A percentile compares a stretch with the other conserved stretches of the same genome.
Conservation (phyloP, 371 early-diverging fungal species). For the Actinomucor elegans region DNA sequence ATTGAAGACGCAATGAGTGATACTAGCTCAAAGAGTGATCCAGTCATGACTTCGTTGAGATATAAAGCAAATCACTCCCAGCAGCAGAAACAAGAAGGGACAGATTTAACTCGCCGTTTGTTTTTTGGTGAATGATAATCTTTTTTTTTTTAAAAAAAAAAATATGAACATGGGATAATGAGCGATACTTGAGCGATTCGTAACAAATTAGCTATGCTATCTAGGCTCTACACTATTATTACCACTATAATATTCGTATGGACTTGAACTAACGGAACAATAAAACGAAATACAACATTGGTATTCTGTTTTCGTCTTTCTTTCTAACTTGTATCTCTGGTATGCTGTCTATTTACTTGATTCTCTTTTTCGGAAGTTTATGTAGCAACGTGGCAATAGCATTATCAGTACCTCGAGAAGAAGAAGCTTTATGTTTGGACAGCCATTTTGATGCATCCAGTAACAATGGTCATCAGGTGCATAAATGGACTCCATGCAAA, state of each 20-base stretch:
- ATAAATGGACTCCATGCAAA: slow-evolving; percentile 4
- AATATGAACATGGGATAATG: too few relatives aligned
- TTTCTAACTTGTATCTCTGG: neutral
- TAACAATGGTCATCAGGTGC: neutral
- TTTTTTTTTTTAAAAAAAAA: neutral
- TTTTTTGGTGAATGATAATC: neutral
- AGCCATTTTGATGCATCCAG: neutral
- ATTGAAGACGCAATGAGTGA: neutral
- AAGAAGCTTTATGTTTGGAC: slow-evolving; percentile 3
- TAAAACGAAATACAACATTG: neutral
- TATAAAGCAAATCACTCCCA: too few relatives aligned
- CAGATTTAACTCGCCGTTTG: neutral
- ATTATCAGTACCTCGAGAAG: neutral
- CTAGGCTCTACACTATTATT: too few relatives aligned
- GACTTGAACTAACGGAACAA: neutral
- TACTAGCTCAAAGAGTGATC: neutral
- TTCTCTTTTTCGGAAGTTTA: neutral
- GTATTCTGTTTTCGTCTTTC: neutral
- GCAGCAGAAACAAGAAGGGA: neutral
- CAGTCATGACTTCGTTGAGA: neutral
- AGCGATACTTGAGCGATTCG: too few relatives aligned
- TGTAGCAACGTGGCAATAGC: neutral
- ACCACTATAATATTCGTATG: too few relatives aligned
- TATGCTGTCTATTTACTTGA: neutral
- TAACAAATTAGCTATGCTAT: too few relatives aligned